A percentile compares a stretch with the other conserved stretches of the same genome.
Evolutionary conservation across 176 grass and related monocot species (phyloP).

Genomic region (Thalia dealbata): DNA sequence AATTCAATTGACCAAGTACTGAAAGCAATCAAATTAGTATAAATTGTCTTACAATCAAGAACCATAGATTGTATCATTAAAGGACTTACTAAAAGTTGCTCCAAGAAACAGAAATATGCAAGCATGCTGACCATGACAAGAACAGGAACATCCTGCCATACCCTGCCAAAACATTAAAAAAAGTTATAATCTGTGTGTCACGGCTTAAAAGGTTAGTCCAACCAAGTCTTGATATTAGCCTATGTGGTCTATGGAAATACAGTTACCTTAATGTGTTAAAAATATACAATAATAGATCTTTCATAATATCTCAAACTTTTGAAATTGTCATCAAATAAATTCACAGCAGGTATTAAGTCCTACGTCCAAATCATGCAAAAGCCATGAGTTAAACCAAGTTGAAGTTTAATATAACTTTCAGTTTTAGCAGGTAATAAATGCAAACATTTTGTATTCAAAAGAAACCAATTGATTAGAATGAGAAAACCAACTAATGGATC

Average conservation of each 20-base stretch:
- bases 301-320: too few relatives aligned
- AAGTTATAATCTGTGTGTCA: neutral
- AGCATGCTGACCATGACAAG: constrained; percentile 99
- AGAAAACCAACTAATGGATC: neutral
- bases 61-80: constrained; percentile 5
- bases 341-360: too few relatives aligned
- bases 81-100: constrained; percentile 84
- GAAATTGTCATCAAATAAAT: too few relatives aligned
- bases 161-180: constrained; percentile 41
- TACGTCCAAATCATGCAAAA: too few relatives aligned
- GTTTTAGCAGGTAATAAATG: neutral
- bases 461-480: neutral
- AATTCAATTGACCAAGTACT: too few relatives aligned
- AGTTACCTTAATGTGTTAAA: neutral
- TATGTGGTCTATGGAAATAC: neutral
- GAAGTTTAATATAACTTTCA: too few relatives aligned
- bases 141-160: constrained; percentile 96
- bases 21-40: too few relatives aligned
- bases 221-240: neutral
- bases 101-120: constrained; percentile 98
- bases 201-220: neutral
- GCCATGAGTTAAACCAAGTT: too few relatives aligned
- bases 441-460: neutral
- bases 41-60: too few relatives aligned
- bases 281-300: too few relatives aligned